Percentiles rank a stretch among this genome's conserved stretches.
Evolutionary conservation across 208 protist species (phyloP).

Genomic region (Crithidia mellificae): DNA sequence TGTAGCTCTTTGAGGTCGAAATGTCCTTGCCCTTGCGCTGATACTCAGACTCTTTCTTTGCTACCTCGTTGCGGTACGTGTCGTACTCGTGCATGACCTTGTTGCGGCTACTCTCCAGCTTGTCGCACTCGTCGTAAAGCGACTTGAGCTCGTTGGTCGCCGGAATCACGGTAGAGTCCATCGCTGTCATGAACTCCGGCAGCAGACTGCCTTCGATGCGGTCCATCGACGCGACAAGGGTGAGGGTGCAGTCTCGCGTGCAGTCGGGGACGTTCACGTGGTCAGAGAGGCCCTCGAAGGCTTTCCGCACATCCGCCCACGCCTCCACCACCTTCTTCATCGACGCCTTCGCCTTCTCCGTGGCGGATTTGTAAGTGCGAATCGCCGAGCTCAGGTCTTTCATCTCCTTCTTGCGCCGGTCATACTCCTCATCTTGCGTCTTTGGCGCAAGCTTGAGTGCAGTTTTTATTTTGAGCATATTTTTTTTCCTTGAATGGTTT

Average conservation of each 20-base stretch:
- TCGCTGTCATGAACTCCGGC: constrained; percentile 30
- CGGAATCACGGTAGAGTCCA: constrained; percentile 40
- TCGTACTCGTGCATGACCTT: constrained; percentile 62
- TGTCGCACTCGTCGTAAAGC: constrained; percentile 49
- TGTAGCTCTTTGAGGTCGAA: constrained; percentile 49
- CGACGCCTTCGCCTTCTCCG: constrained; percentile 42
- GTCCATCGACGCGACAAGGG: constrained; percentile 34
- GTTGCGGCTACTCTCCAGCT: constrained; percentile 45
- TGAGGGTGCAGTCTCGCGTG: constrained; percentile 31
- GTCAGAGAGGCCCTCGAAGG: constrained; percentile 39
- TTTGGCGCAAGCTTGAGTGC: constrained; percentile 43
- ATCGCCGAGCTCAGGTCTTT: constrained; percentile 40
- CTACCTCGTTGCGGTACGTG: constrained; percentile 50
- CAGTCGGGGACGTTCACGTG: constrained; percentile 24
- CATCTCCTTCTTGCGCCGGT: constrained; percentile 29
- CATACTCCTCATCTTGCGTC: constrained; percentile 53
- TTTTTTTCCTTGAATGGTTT: background rate
- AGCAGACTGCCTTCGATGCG: constrained; percentile 31
- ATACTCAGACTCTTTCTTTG: constrained; percentile 56
- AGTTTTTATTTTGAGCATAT: constrained; percentile 45
- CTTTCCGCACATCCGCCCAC: constrained; percentile 35
- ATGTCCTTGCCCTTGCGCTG: constrained; percentile 55
- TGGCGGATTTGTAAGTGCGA: constrained; percentile 43
- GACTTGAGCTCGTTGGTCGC: constrained; percentile 36
- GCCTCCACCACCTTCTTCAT: constrained; percentile 37